Evolutionary conservation across 2,329 filamentous ascomycete genomes (phyloP).

Genomic region (Volutella citrinella): DNA sequence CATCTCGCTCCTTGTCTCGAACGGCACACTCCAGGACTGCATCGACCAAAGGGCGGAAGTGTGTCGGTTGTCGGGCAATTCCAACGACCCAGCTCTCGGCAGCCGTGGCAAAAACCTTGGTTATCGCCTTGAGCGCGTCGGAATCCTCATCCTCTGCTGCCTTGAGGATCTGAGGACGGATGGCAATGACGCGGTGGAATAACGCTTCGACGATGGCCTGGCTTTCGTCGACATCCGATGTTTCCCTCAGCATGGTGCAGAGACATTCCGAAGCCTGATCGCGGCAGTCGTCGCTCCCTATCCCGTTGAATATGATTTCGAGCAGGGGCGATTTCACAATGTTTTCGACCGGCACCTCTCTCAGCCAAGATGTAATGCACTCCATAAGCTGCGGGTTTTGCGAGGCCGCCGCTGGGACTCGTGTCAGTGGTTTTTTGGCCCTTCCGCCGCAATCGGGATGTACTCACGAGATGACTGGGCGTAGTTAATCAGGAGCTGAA

Average conservation of each 20-base stretch:
- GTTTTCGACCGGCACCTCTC: conserved; percentile 81
- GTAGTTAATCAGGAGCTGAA: conserved; percentile 85
- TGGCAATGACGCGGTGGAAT: conserved; percentile 74
- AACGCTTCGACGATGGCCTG: conserved; percentile 77
- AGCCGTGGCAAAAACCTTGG: conserved; percentile 86
- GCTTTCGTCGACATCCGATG: conserved; percentile 88
- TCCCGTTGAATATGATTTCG: conserved; percentile 72
- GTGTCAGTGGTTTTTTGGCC: too few relatives aligned
- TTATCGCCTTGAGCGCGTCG: conserved; percentile 84
- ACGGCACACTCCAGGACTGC: conserved; percentile 88
- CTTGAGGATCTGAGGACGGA: conserved; percentile 73
- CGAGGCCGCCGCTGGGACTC: conserved; percentile 66
- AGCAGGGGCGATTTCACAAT: conserved; percentile 85
- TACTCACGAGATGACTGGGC: conserved; percentile 82
- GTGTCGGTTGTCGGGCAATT: conserved; percentile 76
- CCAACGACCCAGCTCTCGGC: conserved; percentile 93
- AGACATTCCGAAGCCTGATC: conserved; percentile 89
- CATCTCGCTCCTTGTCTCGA: conserved; percentile 83
- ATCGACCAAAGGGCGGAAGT: conserved; percentile 84
- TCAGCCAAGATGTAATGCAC: conserved; percentile 94
- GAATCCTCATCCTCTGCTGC: conserved; percentile 77
- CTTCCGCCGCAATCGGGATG: too few relatives aligned
- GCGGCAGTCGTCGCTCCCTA: conserved; percentile 74
- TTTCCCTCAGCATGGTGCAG: conserved; percentile 88
- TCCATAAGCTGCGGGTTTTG: conserved; percentile 89